A percentile compares a stretch with the other conserved stretches of the same genome.
Conservation (phyloP, 441 rosid species). For the Croton laevigatus region DNA sequence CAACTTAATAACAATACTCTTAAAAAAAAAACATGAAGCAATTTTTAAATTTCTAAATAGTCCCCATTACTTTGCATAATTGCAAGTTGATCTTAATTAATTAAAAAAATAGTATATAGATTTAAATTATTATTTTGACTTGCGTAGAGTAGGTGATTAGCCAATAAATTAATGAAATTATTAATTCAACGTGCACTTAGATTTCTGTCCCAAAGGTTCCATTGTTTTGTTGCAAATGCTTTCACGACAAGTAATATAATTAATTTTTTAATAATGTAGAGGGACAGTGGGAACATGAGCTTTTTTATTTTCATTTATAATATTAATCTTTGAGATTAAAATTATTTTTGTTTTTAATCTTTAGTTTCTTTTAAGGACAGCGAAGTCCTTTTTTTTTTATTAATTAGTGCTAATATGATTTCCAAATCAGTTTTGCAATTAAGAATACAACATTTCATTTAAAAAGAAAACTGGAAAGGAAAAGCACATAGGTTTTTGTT, state of each 20-base stretch:
- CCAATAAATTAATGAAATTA: background rate
- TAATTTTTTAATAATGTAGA: background rate
- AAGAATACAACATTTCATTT: too few relatives aligned
- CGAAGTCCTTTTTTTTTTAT: too few relatives aligned
- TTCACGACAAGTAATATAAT: slow-evolving; percentile 1
- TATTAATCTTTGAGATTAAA: background rate
- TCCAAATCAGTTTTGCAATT: background rate
- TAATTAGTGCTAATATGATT: too few relatives aligned
- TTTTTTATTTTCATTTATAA: background rate
- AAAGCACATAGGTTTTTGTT: too few relatives aligned
- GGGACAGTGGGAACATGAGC: slow-evolving; percentile 1
- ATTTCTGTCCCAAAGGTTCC: slow-evolving; percentile 9
- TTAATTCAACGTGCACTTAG: slow-evolving; percentile 7
- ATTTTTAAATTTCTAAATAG: background rate
- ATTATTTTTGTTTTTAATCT: slow-evolving; percentile 2
- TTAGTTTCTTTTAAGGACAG: background rate
- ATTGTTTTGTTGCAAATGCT: slow-evolving; percentile 1
- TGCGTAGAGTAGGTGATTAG: slow-evolving; percentile 2
- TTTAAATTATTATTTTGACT: background rate
- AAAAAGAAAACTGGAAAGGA: too few relatives aligned
- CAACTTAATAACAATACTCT: background rate
- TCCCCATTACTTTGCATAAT: background rate
- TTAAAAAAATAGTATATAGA: background rate
- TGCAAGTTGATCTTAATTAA: background rate
- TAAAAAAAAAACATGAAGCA: too few relatives aligned